phyloP scores from a whole-genome alignment of 2,329 filamentous ascomycete genomes.

The Fusarium succisae region DNA sequence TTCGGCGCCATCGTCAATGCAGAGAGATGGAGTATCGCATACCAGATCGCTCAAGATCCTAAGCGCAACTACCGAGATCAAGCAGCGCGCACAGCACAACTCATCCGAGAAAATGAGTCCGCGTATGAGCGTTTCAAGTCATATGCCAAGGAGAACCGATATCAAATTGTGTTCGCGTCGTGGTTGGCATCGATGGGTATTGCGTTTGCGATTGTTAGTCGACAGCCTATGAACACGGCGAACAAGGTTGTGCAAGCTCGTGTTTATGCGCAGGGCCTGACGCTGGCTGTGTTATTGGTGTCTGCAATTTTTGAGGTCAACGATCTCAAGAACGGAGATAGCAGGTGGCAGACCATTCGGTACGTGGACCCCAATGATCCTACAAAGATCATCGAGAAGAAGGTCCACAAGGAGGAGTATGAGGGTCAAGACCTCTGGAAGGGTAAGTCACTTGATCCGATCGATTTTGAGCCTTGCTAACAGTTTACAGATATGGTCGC shows the following conservation, averaged over 20 bases:
- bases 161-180: slow-evolving; percentile 83
- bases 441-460: slow-evolving; percentile 58
- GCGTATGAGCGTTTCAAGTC: slow-evolving; percentile 68
- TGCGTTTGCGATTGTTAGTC: slow-evolving; percentile 78
- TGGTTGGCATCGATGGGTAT: slow-evolving; percentile 87
- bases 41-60: slow-evolving; percentile 75
- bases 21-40: slow-evolving; percentile 72
- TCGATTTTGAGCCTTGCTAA: neutral
- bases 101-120: slow-evolving; percentile 65
- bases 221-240: slow-evolving; percentile 75
- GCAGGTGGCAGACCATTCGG: slow-evolving; percentile 85
- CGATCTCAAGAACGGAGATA: slow-evolving; percentile 80
- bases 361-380: slow-evolving; percentile 84
- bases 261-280: slow-evolving; percentile 92
- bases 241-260: slow-evolving; percentile 96
- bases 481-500: slow-evolving; percentile 77
- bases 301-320: slow-evolving; percentile 81
- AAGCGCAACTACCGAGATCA: slow-evolving; percentile 72
- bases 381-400: slow-evolving; percentile 87
- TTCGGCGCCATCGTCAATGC: slow-evolving; percentile 90
- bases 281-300: slow-evolving; percentile 82
- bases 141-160: slow-evolving; percentile 83
- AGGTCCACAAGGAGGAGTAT: slow-evolving; percentile 86
- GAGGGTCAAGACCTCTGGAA: slow-evolving; percentile 93
- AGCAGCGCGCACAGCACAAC: slow-evolving; percentile 63